Evolutionary conservation across 495 filamentous ascomycete genomes (phyloP).

Genomic region (Neurospora sp.): DNA sequence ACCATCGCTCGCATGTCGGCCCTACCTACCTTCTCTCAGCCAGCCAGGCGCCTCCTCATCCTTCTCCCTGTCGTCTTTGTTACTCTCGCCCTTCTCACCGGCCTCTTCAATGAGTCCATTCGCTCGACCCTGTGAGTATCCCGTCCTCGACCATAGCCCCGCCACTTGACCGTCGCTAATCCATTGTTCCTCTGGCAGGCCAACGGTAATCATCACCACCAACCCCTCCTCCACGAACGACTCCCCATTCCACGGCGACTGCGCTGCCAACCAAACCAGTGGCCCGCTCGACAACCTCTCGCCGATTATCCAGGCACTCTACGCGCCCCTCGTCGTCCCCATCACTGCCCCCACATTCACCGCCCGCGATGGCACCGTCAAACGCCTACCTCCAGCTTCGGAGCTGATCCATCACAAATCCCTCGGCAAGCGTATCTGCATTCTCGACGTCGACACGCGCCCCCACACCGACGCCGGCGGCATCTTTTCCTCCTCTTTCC

Average conservation of each 20-base stretch:
- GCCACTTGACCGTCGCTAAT: background rate
- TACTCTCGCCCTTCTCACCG: conserved; percentile 5
- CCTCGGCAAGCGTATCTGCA: conserved; percentile 25
- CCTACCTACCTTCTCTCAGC: conserved; percentile 11
- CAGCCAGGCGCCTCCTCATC: conserved; percentile 15
- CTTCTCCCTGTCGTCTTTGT: conserved; percentile 9
- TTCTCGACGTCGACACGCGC: conserved; percentile 34
- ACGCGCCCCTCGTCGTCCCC: conserved; percentile 15
- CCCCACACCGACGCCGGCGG: conserved; percentile 14
- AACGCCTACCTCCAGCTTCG: conserved; percentile 11
- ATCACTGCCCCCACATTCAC: conserved; percentile 16
- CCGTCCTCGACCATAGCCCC: background rate
- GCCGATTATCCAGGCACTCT: conserved; percentile 15
- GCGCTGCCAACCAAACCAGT: background rate
- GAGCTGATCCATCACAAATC: conserved; percentile 14
- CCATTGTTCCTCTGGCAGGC: conserved; percentile 1
- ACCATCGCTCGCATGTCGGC: conserved; percentile 9
- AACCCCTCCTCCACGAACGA: background rate
- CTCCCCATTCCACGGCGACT: background rate
- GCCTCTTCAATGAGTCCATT: conserved; percentile 11
- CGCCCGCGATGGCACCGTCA: conserved; percentile 14
- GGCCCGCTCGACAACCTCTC: conserved; percentile 7
- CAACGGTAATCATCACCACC: conserved; percentile 10
- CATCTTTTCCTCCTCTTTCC: conserved; percentile 17
- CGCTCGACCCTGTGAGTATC: conserved; percentile 12